A percentile compares a stretch with the other conserved stretches of the same genome.
Conservation (phyloP, 73 alveolate genomes). For the Paramecium caudatum region DNA sequence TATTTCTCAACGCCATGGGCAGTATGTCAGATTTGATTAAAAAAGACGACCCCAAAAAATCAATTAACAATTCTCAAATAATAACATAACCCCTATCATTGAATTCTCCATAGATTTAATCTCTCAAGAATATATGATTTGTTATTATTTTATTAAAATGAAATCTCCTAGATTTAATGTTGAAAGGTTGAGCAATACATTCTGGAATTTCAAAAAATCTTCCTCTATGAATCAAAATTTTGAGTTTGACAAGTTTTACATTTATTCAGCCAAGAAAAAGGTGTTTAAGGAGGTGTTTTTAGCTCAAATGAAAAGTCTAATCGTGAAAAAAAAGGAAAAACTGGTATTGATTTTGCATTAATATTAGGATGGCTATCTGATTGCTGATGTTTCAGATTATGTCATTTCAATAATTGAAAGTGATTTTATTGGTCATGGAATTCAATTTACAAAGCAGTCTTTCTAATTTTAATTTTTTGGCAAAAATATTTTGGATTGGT, state of each 20-base stretch:
- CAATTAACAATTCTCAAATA: too few relatives aligned
- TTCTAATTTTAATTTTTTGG: conserved; percentile 1
- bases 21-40: conserved; percentile 23
- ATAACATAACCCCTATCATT: too few relatives aligned
- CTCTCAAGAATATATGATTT: neutral
- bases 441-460: neutral
- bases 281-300: neutral
- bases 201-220: neutral
- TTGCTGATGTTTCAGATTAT: conserved; percentile 3
- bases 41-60: too few relatives aligned
- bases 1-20: neutral
- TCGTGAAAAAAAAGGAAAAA: conserved; percentile 9
- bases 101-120: neutral
- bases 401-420: conserved; percentile 4
- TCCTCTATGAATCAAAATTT: neutral
- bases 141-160: neutral
- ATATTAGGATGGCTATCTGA: neutral
- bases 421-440: neutral
- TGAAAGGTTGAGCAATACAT: neutral
- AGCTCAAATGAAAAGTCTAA: neutral
- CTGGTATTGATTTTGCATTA: neutral
- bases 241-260: neutral
- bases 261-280: conserved; percentile 18
- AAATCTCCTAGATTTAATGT: conserved; percentile 1
- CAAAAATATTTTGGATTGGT: neutral